These are phyloP conservation scores for Kazachstania sp. DNA, from an alignment of 1,139 yeast species.

Conservation along the genomic window DNA sequence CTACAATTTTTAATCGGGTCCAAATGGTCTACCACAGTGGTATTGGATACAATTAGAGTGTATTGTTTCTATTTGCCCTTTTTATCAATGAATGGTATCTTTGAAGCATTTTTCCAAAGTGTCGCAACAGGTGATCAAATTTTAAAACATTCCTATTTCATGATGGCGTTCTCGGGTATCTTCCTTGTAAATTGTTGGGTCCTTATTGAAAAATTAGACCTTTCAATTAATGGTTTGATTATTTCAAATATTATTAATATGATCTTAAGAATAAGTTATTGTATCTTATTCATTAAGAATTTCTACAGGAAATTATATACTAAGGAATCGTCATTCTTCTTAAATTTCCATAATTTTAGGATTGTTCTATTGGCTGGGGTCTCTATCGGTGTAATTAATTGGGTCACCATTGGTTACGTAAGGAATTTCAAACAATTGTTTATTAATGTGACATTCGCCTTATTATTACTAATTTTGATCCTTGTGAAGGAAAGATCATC, in stretches of 20 bases:
- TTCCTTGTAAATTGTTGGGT: conserved; percentile 43
- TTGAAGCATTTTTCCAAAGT: conserved; percentile 82
- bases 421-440: conserved; percentile 37
- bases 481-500: conserved; percentile 36
- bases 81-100: conserved; percentile 78
- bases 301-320: conserved; percentile 31
- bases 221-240: conserved; percentile 53
- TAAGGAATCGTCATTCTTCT: conserved; percentile 17
- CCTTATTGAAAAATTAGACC: conserved; percentile 36
- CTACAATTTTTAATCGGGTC: conserved; percentile 41
- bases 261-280: conserved; percentile 52
- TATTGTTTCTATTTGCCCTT: conserved; percentile 76
- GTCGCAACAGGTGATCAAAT: conserved; percentile 63
- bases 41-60: conserved; percentile 52
- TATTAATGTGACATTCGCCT: conserved; percentile 37
- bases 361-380: conserved; percentile 24
- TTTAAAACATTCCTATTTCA: conserved; percentile 49
- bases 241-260: conserved; percentile 55
- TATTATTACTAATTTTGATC: conserved; percentile 32
- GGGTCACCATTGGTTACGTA: conserved; percentile 34
- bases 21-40: conserved; percentile 51
- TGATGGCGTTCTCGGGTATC: conserved; percentile 49
- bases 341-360: conserved; percentile 25
- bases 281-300: conserved; percentile 35
- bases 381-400: conserved; percentile 30